Evolutionary conservation across 768 basidiomycete species (phyloP).

Genomic region (Holtermannia corniformis): DNA sequence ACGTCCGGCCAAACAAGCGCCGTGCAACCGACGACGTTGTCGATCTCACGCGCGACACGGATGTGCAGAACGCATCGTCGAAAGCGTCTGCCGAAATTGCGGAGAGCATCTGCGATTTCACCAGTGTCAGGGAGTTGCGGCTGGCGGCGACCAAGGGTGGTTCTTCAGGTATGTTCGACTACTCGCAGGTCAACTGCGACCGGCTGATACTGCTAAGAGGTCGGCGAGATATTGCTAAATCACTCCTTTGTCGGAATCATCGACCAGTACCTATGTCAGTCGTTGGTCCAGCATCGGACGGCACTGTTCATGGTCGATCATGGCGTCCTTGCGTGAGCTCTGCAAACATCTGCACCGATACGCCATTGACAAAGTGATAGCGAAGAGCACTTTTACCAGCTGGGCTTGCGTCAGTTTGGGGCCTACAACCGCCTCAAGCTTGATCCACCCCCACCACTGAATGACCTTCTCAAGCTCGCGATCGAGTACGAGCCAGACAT

Average conservation of each 20-base stretch:
- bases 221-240: conserved; percentile 72
- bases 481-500: conserved; percentile 58
- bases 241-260: conserved; percentile 91
- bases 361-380: conserved; percentile 43
- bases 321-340: conserved; percentile 66
- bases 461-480: conserved; percentile 64
- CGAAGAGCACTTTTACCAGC: conserved; percentile 90
- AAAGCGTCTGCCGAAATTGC: conserved; percentile 45
- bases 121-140: conserved; percentile 63
- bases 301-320: conserved; percentile 86
- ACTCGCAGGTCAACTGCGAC: not conserved
- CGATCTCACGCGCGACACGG: not conserved
- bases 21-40: not conserved
- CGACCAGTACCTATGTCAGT: conserved; percentile 61
- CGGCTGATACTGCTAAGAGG: conserved; percentile 47
- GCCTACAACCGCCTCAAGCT: conserved; percentile 65
- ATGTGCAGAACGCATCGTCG: not conserved
- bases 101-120: conserved; percentile 66
- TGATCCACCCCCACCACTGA: conserved; percentile 69
- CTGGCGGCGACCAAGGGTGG: conserved; percentile 51
- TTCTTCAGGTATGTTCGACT: conserved; percentile 55
- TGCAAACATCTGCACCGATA: not conserved
- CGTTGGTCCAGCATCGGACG: conserved; percentile 76
- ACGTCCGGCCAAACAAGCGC: not conserved
- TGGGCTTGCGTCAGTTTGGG: conserved; percentile 84